Evolutionary conservation across 106 monocot genomes (phyloP).

Genomic region (Alisma plantagoaquatica): DNA sequence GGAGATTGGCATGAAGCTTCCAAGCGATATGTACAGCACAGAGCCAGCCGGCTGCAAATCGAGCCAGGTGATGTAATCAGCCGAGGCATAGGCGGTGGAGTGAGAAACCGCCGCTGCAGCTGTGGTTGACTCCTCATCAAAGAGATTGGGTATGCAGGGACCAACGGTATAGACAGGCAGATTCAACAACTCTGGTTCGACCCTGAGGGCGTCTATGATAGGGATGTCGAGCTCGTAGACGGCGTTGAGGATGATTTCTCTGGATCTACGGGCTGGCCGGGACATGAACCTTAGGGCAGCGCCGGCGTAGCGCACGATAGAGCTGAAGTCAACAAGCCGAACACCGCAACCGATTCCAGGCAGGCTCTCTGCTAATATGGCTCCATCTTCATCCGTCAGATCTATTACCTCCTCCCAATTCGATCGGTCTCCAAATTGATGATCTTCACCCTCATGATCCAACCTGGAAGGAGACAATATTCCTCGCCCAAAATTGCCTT

Average conservation of each 20-base stretch:
- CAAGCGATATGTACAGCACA: conserved; percentile 52
- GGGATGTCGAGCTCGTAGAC: conserved; percentile 49
- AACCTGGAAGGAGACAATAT: neutral
- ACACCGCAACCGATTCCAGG: conserved; percentile 15
- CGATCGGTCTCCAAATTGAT: no score
- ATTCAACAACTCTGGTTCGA: conserved; percentile 6
- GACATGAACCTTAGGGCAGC: conserved; percentile 8
- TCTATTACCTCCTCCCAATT: no score
- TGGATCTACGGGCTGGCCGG: conserved; percentile 13
- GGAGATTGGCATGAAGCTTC: conserved; percentile 42
- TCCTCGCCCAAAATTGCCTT: conserved; percentile 4
- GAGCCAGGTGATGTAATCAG: conserved; percentile 40
- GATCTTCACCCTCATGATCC: no score
- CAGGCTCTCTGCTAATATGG: neutral
- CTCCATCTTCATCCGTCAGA: neutral
- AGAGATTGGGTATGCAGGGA: conserved; percentile 56
- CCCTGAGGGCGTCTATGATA: conserved; percentile 19
- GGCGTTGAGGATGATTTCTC: conserved; percentile 43
- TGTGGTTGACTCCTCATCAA: conserved; percentile 23
- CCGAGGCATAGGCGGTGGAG: no score
- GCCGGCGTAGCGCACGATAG: neutral
- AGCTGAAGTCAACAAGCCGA: conserved; percentile 15
- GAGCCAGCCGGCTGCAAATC: conserved; percentile 40
- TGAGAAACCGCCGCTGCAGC: no score
- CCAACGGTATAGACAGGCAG: conserved; percentile 58